Base-by-base conservation (phyloP, 2,329 filamentous ascomycete genomes). In the Arthroderma sp. region DNA sequence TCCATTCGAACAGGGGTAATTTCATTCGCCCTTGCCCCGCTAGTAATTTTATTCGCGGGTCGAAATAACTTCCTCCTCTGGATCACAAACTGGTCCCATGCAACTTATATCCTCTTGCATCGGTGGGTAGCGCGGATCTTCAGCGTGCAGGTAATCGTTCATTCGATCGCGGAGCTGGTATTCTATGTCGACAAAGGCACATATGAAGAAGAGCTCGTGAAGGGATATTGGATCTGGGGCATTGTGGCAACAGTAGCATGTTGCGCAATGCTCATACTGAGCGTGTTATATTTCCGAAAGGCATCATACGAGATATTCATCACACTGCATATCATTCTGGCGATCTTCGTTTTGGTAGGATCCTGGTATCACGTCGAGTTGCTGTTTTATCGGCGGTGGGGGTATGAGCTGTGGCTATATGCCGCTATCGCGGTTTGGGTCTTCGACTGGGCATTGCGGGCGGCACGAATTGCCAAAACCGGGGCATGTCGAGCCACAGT, bases 401-500 rank as follows among this genome's bases (percentile, higher is more conserved):
- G 70, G 0, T 71, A 73, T 43, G 69, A 73, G 48, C 53, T 59
- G 6, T 75, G 70, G 70, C 48, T 72, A 0, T 70, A 68, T 42
- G 56, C 62, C 1, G 59, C 62, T 0, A 61, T 59, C 29, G 68
- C 62, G 0, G 58, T 71, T 27, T 73, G 69, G 69, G 55, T 54
- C 5, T 68, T 68, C 42, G 72, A 75, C 48, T 64, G 71, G 0
- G 8, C 70, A 0, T 45, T 64, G 1, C 60, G 72, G 3, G 44
- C 71, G 0, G 30, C 54, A 0, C 59, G 70, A 0, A 54, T 72
- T 1, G 45, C 58, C 5, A 61, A 57, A 40, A 61, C 59, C 31
- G 68, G 70, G 11, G 36, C 66, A 10, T 51, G 60, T 0, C 55
- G 53, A 5, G 65, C 67, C 0, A 54, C 53, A 5, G 54, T 74